A percentile compares a stretch with the other conserved stretches of the same genome.
These are phyloP conservation scores for Candida sanyiensis DNA, from an alignment of 805 yeast species.

Conservation along the genomic window DNA sequence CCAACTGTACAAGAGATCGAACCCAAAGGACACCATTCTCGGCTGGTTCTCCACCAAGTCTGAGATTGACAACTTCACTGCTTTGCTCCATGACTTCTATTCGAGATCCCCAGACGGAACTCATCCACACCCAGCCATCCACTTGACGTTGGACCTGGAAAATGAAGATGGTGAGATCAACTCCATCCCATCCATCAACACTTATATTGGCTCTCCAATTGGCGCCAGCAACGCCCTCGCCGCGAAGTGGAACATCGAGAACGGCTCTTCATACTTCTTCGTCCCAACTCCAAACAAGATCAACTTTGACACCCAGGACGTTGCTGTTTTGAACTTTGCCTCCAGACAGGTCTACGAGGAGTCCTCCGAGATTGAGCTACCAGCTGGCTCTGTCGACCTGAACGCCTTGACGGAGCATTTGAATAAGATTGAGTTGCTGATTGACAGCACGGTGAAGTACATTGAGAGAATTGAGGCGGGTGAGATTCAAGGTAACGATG, in stretches of 20 bases:
- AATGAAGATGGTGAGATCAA: slow-evolving; percentile 35
- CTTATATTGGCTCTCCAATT: slow-evolving; percentile 75
- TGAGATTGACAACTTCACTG: slow-evolving; percentile 63
- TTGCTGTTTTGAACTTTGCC: slow-evolving; percentile 46
- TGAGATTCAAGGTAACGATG: slow-evolving; percentile 44
- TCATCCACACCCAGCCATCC: slow-evolving; percentile 71
- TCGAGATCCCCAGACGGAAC: slow-evolving; percentile 64
- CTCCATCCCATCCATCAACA: slow-evolving; percentile 48
- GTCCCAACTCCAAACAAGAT: slow-evolving; percentile 69
- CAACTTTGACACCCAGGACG: slow-evolving; percentile 52
- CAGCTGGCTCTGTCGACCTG: slow-evolving; percentile 36
- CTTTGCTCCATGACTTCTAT: slow-evolving; percentile 76
- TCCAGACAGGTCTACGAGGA: slow-evolving; percentile 33
- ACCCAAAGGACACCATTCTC: slow-evolving; percentile 70
- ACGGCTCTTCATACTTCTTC: slow-evolving; percentile 50
- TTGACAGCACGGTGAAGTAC: slow-evolving; percentile 45
- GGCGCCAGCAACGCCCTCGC: slow-evolving; percentile 46
- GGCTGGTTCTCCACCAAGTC: slow-evolving; percentile 78
- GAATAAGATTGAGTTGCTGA: slow-evolving; percentile 38
- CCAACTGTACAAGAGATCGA: slow-evolving; percentile 67
- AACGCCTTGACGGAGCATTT: slow-evolving; percentile 43
- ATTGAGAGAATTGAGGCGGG: slow-evolving; percentile 38
- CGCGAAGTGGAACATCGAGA: slow-evolving; percentile 33
- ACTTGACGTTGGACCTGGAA: slow-evolving; percentile 60
- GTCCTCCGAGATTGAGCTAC: slow-evolving; percentile 24